These are phyloP conservation scores for Pezicula carpinea DNA, from an alignment of 2,329 filamentous ascomycete species.

Conservation along the genomic window DNA sequence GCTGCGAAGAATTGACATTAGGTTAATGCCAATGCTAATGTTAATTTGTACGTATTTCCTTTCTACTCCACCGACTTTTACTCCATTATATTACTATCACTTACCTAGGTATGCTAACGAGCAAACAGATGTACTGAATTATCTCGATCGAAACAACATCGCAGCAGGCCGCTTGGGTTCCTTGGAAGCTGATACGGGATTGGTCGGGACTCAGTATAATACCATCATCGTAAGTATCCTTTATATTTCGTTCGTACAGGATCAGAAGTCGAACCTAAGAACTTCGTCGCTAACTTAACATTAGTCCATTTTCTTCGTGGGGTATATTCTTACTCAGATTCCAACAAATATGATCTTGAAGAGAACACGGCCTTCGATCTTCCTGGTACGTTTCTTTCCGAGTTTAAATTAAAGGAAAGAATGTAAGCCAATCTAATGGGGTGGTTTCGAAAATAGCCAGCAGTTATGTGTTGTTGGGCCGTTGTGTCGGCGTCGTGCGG, in stretches of 20 bases:
- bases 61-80: too few relatives aligned
- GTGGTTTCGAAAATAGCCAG: too few relatives aligned
- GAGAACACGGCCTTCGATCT: conserved; percentile 36
- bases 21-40: too few relatives aligned
- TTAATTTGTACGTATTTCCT: too few relatives aligned
- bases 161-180: conserved; percentile 5
- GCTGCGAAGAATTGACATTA: too few relatives aligned
- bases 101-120: too few relatives aligned
- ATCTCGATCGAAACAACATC: conserved; percentile 24
- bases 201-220: conserved; percentile 33
- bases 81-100: too few relatives aligned
- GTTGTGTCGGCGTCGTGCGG: conserved; percentile 29
- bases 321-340: conserved; percentile 46
- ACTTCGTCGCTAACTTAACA: too few relatives aligned
- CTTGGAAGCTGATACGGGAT: conserved; percentile 22
- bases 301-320: conserved; percentile 25
- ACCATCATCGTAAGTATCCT: conserved; percentile 1
- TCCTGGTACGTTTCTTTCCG: conserved; percentile 28
- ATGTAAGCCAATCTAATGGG: too few relatives aligned
- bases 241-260: too few relatives aligned
- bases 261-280: too few relatives aligned
- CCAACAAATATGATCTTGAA: conserved; percentile 45
- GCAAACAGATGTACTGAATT: conserved; percentile 10
- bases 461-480: conserved; percentile 30
- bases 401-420: too few relatives aligned